phyloP scores from a whole-genome alignment of 208 protist species.

The Polymyxa betae region DNA sequence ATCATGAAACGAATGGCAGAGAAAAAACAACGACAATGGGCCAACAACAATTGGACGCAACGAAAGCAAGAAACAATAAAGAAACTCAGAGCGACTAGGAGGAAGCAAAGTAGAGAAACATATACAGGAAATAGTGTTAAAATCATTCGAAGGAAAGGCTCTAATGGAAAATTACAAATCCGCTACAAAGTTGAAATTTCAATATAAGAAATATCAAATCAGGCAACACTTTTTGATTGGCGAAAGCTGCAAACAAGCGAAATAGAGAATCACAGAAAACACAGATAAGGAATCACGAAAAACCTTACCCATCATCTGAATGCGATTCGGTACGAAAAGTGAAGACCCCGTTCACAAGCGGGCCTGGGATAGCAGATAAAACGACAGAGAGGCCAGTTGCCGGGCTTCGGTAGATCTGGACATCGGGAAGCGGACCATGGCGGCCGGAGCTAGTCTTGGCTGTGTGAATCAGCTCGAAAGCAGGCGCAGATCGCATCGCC shows the following conservation, averaged over 20 bases:
- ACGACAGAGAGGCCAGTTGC: not conserved
- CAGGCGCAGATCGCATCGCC: too few relatives aligned
- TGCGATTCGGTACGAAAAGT: slow-evolving; percentile 11
- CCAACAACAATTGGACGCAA: not conserved
- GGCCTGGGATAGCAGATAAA: not conserved
- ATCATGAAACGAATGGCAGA: not conserved
- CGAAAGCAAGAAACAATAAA: not conserved
- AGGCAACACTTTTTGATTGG: too few relatives aligned
- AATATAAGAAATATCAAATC: too few relatives aligned
- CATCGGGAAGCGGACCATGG: slow-evolving; percentile 5
- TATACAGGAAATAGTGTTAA: too few relatives aligned
- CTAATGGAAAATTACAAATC: not conserved
- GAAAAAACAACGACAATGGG: not conserved
- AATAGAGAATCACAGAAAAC: not conserved
- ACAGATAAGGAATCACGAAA: not conserved
- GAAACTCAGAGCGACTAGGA: too few relatives aligned
- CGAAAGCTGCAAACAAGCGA: too few relatives aligned
- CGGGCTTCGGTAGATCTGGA: not conserved
- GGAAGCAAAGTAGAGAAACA: too few relatives aligned
- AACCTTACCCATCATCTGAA: slow-evolving; percentile 14
- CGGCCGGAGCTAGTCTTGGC: too few relatives aligned
- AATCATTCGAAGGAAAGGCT: not conserved
- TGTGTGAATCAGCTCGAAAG: too few relatives aligned
- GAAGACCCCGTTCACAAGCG: slow-evolving; percentile 34
- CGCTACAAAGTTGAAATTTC: too few relatives aligned